Conservation (phyloP, 208 protist species). For the Novymonas esmeraldas region DNA sequence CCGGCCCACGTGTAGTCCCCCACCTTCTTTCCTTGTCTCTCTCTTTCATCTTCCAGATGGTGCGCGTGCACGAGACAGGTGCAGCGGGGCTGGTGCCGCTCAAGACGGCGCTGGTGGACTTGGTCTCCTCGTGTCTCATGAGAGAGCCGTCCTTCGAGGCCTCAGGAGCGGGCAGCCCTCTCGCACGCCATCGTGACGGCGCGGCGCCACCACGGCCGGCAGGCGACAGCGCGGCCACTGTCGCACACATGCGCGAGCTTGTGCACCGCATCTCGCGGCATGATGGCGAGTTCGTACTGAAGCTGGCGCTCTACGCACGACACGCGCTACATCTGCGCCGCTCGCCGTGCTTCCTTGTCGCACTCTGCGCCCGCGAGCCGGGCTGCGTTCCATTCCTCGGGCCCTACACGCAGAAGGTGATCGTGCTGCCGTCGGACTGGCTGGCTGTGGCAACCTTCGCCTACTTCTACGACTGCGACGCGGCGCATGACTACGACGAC, state of each 20-base stretch:
- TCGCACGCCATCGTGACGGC: too few species aligned
- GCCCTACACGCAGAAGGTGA: conserved; percentile 81
- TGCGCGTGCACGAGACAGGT: conserved; percentile 12
- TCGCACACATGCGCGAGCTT: conserved; percentile 50
- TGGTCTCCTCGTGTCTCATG: conserved; percentile 82
- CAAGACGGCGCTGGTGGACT: conserved; percentile 84
- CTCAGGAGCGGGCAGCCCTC: background rate
- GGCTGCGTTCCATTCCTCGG: conserved; percentile 84
- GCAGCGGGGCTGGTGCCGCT: conserved; percentile 37
- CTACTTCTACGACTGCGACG: conserved; percentile 58
- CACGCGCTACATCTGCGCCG: conserved; percentile 92
- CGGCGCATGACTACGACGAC: conserved; percentile 21
- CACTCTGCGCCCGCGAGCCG: conserved; percentile 77
- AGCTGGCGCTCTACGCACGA: conserved; percentile 92
- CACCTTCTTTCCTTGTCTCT: background rate
- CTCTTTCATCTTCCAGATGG: conserved; percentile 1
- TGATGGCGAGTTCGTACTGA: conserved; percentile 91
- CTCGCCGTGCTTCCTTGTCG: conserved; percentile 91
- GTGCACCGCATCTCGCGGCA: conserved; percentile 61
- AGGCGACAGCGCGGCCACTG: conserved; percentile 12
- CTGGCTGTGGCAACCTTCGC: conserved; percentile 90
- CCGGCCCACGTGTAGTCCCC: background rate
- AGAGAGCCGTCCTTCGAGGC: conserved; percentile 69
- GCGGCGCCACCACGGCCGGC: background rate
- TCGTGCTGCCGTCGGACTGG: conserved; percentile 94